Percentiles rank a stretch among this genome's conserved stretches.
phyloP scores from a whole-genome alignment of 495 filamentous ascomycete genomes.

The Immersiella caudata region DNA sequence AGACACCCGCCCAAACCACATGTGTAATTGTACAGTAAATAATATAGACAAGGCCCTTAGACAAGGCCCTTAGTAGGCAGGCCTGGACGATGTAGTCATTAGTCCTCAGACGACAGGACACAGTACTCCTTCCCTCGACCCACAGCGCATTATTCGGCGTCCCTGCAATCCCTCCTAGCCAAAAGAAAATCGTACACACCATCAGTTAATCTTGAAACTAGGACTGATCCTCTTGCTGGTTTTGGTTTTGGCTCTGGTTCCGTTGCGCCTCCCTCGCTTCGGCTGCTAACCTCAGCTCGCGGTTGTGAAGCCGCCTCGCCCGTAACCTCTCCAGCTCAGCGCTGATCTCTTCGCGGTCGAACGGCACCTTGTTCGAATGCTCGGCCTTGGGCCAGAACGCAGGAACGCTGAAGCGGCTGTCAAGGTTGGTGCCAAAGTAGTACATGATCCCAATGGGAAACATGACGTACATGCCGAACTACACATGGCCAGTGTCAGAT shows the following conservation, averaged over 20 bases:
- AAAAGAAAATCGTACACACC: background rate
- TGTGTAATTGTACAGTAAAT: background rate
- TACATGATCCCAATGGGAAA: constrained; percentile 99
- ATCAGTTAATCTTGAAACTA: background rate
- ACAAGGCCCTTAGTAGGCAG: background rate
- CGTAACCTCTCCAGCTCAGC: constrained; percentile 75
- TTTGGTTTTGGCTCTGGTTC: constrained; percentile 27
- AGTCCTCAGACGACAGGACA: background rate
- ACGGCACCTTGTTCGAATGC: constrained; percentile 84
- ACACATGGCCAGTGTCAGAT: constrained; percentile 1
- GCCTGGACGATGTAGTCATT: background rate
- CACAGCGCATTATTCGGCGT: background rate
- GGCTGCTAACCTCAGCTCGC: constrained; percentile 60
- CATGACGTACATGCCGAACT: constrained; percentile 98
- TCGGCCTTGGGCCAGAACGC: constrained; percentile 92
- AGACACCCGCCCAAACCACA: constrained; percentile 26
- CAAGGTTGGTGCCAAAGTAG: constrained; percentile 99
- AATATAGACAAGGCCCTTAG: background rate
- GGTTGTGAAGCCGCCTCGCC: constrained; percentile 58
- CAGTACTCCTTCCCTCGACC: background rate
- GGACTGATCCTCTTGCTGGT: constrained; percentile 29
- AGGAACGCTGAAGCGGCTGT: constrained; percentile 81
- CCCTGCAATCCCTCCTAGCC: background rate
- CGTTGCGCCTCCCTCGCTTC: constrained; percentile 49
- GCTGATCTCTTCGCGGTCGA: constrained; percentile 84